Evolutionary conservation across 2,329 filamentous ascomycete genomes (phyloP), one percentile per base, ranked within the genome.

Genomic region (Calonectria naviculata): DNA sequence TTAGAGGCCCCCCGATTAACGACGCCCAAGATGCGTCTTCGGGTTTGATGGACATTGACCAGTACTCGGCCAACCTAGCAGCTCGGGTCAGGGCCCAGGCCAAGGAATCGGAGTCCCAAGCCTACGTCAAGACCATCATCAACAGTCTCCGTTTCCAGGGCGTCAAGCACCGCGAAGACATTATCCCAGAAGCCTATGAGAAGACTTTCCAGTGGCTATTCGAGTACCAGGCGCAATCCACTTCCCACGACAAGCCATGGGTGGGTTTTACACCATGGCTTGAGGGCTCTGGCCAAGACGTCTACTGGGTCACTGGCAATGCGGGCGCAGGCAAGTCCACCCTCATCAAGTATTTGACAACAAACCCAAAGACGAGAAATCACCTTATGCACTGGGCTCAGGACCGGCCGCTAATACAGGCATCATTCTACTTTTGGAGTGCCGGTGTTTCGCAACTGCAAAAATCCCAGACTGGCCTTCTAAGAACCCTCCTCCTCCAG

Each of bases 221-320:
- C 2, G 15, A 56, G 2, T n/a, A 38, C 15, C 19, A 61, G 2
- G 12, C 42, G 0, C 10, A 36, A 5, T 0, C 17, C 47, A 8
- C 15, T 2, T 17, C 52, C 8, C 52, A 12, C 0, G 10, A 29
- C 1, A 47, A 28, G 0, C 21, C 34, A 1, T 58, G 36, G 38
- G 42, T 44, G 0, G 31, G 64, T 0, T 74, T 74, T 28, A 66
- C 17, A 7, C 19, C 70, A 0, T 74, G 72, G 72, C 70, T 74
- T 4, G 24, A 26, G 28, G 17, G 38, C 24, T 71, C 73, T 0
- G 12, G 52, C 0, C 36, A 42, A 5, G 15, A 28, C 1, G 42
- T 74, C 10, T 71, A 74, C 12, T 74, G 72, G 73, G 67, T 74
- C 15, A 73, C 67, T 0, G 73, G 73, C 0, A 74, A 74, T 2